Evolutionary conservation across 2,329 filamentous ascomycete species (phyloP).

Genomic region (Pleurostoma richardsiae): DNA sequence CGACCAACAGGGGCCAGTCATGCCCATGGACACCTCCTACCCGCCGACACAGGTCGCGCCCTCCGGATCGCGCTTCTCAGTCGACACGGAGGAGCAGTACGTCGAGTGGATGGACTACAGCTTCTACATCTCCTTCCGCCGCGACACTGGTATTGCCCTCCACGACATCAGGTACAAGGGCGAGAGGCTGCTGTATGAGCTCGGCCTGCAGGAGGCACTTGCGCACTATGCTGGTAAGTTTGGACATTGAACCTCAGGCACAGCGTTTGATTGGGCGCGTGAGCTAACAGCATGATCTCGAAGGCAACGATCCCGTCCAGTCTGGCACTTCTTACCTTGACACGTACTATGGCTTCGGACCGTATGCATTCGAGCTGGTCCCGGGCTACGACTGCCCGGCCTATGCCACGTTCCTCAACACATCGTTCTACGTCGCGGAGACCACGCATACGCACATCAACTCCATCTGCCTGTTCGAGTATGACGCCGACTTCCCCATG

Average conservation of each 20-base stretch:
- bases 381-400: slow-evolving; percentile 47
- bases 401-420: slow-evolving; percentile 44
- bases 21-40: slow-evolving; percentile 26
- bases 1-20: slow-evolving; percentile 29
- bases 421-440: slow-evolving; percentile 35
- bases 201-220: slow-evolving; percentile 49
- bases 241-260: too few relatives aligned
- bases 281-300: too few relatives aligned
- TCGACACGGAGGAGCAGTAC: slow-evolving; percentile 36
- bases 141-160: slow-evolving; percentile 42
- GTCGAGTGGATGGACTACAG: slow-evolving; percentile 46
- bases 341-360: slow-evolving; percentile 40
- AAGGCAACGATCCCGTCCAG: slow-evolving; percentile 36
- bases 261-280: too few relatives aligned
- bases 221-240: slow-evolving; percentile 37
- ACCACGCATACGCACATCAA: slow-evolving; percentile 38
- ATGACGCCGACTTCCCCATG: slow-evolving; percentile 41
- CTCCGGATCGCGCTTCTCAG: slow-evolving; percentile 30
- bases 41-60: slow-evolving; percentile 32
- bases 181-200: slow-evolving; percentile 50
- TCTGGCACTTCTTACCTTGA: slow-evolving; percentile 41
- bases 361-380: slow-evolving; percentile 37
- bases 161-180: slow-evolving; percentile 49
- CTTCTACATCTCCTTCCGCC: slow-evolving; percentile 45
- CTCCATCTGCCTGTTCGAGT: slow-evolving; percentile 53